Evolutionary conservation across 1,284 basidiomycete genomes (phyloP), one percentile per base, ranked within the genome.

Genomic region (Ustilago cynodontis): DNA sequence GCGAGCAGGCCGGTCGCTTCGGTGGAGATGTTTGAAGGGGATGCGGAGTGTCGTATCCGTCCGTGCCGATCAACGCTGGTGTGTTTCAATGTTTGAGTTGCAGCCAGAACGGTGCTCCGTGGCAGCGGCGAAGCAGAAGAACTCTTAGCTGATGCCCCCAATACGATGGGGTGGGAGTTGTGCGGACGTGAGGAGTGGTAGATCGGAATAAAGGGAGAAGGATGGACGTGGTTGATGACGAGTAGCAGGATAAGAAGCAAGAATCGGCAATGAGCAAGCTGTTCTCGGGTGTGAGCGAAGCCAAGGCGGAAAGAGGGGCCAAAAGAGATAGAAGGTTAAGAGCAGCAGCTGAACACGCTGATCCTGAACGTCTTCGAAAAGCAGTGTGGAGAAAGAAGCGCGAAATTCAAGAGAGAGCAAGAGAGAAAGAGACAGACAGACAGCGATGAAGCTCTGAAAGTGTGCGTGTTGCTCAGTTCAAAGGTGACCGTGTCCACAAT

Each of bases 201-300:
- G 31, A 24, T 10, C 10, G 26, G 45, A 14, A 13, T 10, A 37
- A 13, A 13, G 14, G 35, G 35, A n/a, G n/a, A 43, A 20, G 41
- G 35, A 43, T 20, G n/a, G 31, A 33, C 11, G 18, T 31, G n/a
- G 14, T 16, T 47, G n/a, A 49, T 10, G 41, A 47, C 16, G 43
- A 59, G 7, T 33, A 50, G 18, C 41, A 20, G n/a, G 41, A 43
- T 43, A 43, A 29, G 31, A 50, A 59, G 57, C 31, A 37, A 35
- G 58, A 50, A 39, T 52, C 58, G 49, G 58, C 58, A 59, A 59
- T n/a, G n/a, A n/a, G 5, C n/a, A 14, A 33, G 11, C 5, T 33
- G 33, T 9, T 29, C 47, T 59, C 45, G 43, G 57, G 45, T 59
- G 57, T 47, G 14, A 37, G 14, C 35, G n/a, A 51, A 4, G 24